Percentiles rank a stretch among this genome's conserved stretches.
Evolutionary conservation across 2,329 filamentous ascomycete species (phyloP).

Genomic region (Curvularia spicifera): DNA sequence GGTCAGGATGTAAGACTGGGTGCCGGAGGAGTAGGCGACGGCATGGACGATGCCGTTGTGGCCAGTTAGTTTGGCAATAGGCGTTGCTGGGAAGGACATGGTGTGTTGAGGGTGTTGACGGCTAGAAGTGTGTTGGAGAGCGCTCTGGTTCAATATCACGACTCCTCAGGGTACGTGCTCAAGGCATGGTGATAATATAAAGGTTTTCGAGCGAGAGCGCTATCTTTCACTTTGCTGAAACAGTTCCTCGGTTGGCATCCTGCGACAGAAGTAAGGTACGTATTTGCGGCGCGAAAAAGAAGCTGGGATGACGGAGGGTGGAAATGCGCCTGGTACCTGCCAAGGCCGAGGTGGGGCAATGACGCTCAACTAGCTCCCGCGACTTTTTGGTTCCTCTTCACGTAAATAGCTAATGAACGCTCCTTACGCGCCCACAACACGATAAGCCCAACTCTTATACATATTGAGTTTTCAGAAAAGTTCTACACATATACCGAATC

Average conservation of each 20-base stretch:
- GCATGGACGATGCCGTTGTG: slow-evolving; percentile 57
- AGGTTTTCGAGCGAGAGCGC: neutral
- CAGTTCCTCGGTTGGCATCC: neutral
- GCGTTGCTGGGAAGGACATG: slow-evolving; percentile 51
- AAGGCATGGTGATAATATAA: slow-evolving; percentile 27
- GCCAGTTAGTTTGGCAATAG: slow-evolving; percentile 51
- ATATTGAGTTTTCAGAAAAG: neutral
- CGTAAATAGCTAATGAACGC: slow-evolving; percentile 7
- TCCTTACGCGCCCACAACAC: neutral
- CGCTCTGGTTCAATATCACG: slow-evolving; percentile 6
- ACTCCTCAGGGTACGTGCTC: slow-evolving; percentile 12
- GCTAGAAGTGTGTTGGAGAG: neutral
- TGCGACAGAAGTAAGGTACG: neutral
- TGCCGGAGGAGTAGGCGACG: slow-evolving; percentile 57
- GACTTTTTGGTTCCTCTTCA: slow-evolving; percentile 26
- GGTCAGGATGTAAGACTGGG: slow-evolving; percentile 70
- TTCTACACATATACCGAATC: neutral
- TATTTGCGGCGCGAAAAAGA: neutral
- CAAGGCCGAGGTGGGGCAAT: slow-evolving; percentile 18
- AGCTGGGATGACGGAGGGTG: neutral
- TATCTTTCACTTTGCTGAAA: too few relatives aligned
- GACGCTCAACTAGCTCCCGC: slow-evolving; percentile 26
- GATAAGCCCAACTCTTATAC: neutral
- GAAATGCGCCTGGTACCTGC: slow-evolving; percentile 18
- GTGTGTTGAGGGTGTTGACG: slow-evolving; percentile 22